Conservation (phyloP, 2,329 filamentous ascomycete species). For the Phaeomoniella chlamydospora region DNA sequence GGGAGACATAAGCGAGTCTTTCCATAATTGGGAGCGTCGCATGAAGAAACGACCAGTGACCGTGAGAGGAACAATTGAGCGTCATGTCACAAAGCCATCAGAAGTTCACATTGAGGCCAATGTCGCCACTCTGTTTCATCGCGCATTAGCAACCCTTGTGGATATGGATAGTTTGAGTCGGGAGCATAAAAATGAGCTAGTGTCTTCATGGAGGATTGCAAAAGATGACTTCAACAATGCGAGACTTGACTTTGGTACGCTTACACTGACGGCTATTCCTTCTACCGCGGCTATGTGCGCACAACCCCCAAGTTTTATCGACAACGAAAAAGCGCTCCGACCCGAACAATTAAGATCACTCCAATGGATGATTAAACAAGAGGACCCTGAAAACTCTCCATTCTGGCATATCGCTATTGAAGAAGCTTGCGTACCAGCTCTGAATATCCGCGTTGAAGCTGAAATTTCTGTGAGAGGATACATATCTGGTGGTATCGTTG, state of each 20-base stretch:
- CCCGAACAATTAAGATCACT: conserved; percentile 39
- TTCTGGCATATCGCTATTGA: conserved; percentile 42
- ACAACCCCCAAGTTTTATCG: background rate
- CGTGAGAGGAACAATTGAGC: conserved; percentile 21
- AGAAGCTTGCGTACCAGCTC: conserved; percentile 33
- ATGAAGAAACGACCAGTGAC: conserved; percentile 32
- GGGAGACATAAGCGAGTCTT: conserved; percentile 7
- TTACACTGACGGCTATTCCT: background rate
- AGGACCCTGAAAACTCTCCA: conserved; percentile 20
- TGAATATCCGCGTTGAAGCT: conserved; percentile 46
- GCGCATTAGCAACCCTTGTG: conserved; percentile 17
- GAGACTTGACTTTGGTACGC: background rate
- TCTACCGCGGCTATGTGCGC: background rate
- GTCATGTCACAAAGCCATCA: conserved; percentile 19
- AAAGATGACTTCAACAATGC: background rate
- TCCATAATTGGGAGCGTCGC: conserved; percentile 30
- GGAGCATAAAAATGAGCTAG: background rate
- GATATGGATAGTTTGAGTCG: background rate
- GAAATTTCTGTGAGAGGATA: conserved; percentile 16
- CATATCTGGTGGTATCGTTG: conserved; percentile 46
- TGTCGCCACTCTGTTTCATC: conserved; percentile 21
- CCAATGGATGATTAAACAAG: conserved; percentile 45
- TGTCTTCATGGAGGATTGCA: conserved; percentile 1
- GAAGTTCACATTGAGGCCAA: conserved; percentile 19
- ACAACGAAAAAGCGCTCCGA: background rate